A percentile compares a stretch with the other conserved stretches of the same genome.
These are phyloP conservation scores for Aspergillus cristatus DNA, from an alignment of 495 filamentous ascomycete species.

Conservation along the genomic window DNA sequence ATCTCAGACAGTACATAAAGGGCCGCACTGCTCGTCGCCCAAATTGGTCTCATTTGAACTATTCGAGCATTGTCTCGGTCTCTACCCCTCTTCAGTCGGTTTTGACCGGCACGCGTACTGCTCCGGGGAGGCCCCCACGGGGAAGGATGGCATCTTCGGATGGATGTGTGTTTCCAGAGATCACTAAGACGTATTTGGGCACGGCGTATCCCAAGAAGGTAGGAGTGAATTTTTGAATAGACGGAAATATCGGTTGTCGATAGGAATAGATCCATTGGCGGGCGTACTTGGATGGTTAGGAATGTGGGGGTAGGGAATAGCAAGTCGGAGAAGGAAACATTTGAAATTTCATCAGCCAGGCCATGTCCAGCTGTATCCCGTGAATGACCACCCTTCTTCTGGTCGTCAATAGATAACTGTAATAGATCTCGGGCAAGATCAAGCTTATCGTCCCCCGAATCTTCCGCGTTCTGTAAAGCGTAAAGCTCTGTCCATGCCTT, in stretches of 20 bases:
- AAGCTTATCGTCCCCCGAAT: slow-evolving; percentile 62
- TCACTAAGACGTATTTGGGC: slow-evolving; percentile 72
- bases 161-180: slow-evolving; percentile 72
- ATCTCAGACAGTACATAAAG: slow-evolving; percentile 82
- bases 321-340: slow-evolving; percentile 60
- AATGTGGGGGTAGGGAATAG: slow-evolving; percentile 68
- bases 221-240: slow-evolving; percentile 79
- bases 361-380: slow-evolving; percentile 25
- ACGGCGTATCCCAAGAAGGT: slow-evolving; percentile 72
- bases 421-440: slow-evolving; percentile 74
- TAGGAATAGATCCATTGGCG: slow-evolving; percentile 83
- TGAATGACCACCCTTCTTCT: slow-evolving; percentile 18
- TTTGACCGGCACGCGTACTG: slow-evolving; percentile 46
- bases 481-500: slow-evolving; percentile 71
- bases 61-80: slow-evolving; percentile 49
- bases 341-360: slow-evolving; percentile 21
- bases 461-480: slow-evolving; percentile 61
- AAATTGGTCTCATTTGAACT: slow-evolving; percentile 62
- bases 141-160: slow-evolving; percentile 66
- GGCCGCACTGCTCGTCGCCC: slow-evolving; percentile 76
- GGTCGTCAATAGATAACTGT: slow-evolving; percentile 49
- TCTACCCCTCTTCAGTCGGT: slow-evolving; percentile 45
- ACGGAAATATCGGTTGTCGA: slow-evolving; percentile 59
- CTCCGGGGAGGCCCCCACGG: slow-evolving; percentile 56
- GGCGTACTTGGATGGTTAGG: slow-evolving; percentile 62